Base-by-base conservation (phyloP, 257 asterid species). In the Solanum gracilifrons region DNA sequence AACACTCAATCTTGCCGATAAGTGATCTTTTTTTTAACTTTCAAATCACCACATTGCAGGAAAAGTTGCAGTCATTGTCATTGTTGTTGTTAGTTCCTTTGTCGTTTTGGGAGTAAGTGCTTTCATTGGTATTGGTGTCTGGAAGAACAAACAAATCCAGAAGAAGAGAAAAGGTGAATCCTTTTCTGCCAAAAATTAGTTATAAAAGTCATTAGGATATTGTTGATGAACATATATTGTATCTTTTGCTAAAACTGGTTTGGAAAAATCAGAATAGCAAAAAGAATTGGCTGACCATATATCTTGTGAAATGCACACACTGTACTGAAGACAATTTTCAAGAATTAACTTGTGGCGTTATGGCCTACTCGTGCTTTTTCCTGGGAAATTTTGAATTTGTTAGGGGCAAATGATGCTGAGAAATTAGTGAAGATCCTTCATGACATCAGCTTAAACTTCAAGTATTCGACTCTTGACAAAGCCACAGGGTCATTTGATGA, bases 401-500 rank as follows among this genome's bases (percentile, higher is more conserved):
- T 41, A 90, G 91, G 89, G 31, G n/a, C 71, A 58, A 87, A 74
- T 82, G 90, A 88, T 43, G 88, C 36, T 21, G 76, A 73, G 69
- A 90, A 90, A 89, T 68, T 90, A 60, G 89, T 58, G 43, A 89
- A 76, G 31, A 83, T 79, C 55, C 92, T 90, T 82, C 86, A 66
- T 37, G 83, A 90, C 46, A 86, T 72, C 25, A 86, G 89, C 88
- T 37, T 90, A 85, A 83, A 85, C 88, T 90, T 88, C 89, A 89
- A 90, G 68, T 90, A 87, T 29, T 90, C 89, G 13, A 85, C 87
- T 37, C 91, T 90, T 31, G 91, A 90, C 86, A 89, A 89, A 86
- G 92, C 92, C 48, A 90, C 92, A 2, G 80, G 58, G 32, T 80
- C 91, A 43, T 90, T 90, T 72, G 85, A 88, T 55, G 90, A 90